phyloP scores from a whole-genome alignment of 768 basidiomycete species.

The Fistulinella prunicolor region DNA sequence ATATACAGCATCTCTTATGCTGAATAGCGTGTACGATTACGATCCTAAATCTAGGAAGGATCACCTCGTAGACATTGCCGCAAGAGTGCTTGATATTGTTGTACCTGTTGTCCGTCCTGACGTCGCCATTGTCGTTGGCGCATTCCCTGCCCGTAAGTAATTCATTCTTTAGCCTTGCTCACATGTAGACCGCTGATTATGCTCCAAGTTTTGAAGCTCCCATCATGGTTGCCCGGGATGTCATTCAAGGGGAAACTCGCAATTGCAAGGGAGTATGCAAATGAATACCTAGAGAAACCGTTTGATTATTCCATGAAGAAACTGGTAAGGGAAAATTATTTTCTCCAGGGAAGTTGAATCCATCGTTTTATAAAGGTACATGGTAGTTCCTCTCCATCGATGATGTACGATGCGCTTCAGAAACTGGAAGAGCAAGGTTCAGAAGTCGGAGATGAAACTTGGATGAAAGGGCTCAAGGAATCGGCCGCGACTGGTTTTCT shows the following conservation, averaged over 20 bases:
- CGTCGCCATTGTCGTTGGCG: neutral
- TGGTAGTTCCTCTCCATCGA: neutral
- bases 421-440: neutral
- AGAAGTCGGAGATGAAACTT: neutral
- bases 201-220: neutral
- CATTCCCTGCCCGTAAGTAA: neutral
- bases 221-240: constrained; percentile 13
- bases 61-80: neutral
- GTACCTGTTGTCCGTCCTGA: neutral
- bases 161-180: neutral
- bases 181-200: neutral
- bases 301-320: neutral
- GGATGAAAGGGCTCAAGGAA: constrained; percentile 2
- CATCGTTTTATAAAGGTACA: neutral
- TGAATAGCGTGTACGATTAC: constrained; percentile 10
- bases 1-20: neutral
- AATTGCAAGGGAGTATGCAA: neutral
- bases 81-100: neutral
- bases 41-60: constrained; percentile 1
- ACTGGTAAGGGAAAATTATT: neutral
- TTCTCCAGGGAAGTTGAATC: too few relatives aligned
- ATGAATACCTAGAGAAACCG: constrained; percentile 1
- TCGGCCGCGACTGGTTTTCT: constrained; percentile 6
- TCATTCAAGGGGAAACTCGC: constrained; percentile 5
- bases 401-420: constrained; percentile 2